A percentile compares a stretch with the other conserved stretches of the same genome.
phyloP scores from a whole-genome alignment of 352 stramenopile species.

The Pythium aristosporum region DNA sequence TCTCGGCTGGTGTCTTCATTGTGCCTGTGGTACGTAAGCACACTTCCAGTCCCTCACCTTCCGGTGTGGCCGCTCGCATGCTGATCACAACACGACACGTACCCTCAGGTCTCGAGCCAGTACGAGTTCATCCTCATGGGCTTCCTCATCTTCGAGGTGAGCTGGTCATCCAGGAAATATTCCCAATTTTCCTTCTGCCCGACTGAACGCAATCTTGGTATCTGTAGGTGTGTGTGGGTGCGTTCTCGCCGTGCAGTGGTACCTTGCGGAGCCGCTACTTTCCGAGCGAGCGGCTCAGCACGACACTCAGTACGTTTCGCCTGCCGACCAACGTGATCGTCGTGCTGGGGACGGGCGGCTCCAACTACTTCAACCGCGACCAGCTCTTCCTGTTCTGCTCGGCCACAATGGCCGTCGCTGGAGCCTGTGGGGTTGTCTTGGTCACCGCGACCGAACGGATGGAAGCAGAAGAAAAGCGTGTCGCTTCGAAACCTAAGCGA shows the following conservation, averaged over 20 bases:
- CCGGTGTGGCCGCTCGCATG: not conserved
- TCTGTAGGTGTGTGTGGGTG: constrained; percentile 35
- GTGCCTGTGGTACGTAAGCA: constrained; percentile 37
- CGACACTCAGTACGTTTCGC: constrained; percentile 36
- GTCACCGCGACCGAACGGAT: not conserved
- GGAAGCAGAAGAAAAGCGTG: not conserved
- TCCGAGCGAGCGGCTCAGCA: constrained; percentile 28
- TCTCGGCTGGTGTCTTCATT: constrained; percentile 34
- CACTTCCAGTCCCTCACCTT: not conserved
- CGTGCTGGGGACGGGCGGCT: constrained; percentile 33
- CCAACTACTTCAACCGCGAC: constrained; percentile 21
- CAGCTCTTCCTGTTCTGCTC: constrained; percentile 33
- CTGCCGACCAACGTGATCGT: constrained; percentile 47
- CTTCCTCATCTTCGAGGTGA: constrained; percentile 60
- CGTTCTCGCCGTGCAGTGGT: constrained; percentile 35
- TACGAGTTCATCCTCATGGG: constrained; percentile 36
- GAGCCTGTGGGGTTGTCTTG: constrained; percentile 3
- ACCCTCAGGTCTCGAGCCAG: constrained; percentile 30
- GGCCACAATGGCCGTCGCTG: constrained; percentile 54
- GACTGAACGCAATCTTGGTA: not conserved
- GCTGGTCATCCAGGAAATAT: not conserved
- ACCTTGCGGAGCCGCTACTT: constrained; percentile 40
- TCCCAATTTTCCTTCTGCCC: not conserved
- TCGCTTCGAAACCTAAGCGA: constrained; percentile 12
- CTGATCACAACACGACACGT: not conserved